Evolutionary conservation across 192 early-diverging fungal species (phyloP), one percentile per base, ranked within the genome.

Genomic region (Coemansia sp.): DNA sequence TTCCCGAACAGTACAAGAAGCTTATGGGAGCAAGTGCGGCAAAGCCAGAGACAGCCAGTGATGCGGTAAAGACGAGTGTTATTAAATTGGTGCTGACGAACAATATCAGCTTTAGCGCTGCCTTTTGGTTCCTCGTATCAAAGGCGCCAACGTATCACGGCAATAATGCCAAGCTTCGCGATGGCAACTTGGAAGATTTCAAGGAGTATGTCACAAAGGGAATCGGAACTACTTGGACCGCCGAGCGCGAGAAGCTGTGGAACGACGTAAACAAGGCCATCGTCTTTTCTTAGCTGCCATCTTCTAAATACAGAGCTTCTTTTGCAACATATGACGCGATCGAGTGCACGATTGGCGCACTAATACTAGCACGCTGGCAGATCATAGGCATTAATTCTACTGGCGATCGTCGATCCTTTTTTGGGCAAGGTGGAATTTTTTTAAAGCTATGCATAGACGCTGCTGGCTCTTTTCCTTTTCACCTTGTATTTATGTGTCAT

Each of bases 31-130:
- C 48, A n/a, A 31, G 23, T n/a, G 50, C 64, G 6, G 36, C 34
- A 8, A 51, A 6, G 14, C 38, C 64, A 0, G 66, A 68, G 4
- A 31, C 14, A 9, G 50, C 58, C 18, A 40, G 59, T 6, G 45
- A 60, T 21, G 35, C 16, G 0, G 35, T 61, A 5, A 71, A 65
- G 26, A 66, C 18, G 11, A 53, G 43, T 1, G 67, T 74, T 0
- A 45, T 61, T 5, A 60, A 74, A 0, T 23, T 79, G 38, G 76
- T 79, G 6, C 53, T 69, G 10, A 65, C 62, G 26, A 63, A 67
- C 16, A 57, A 73, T 6, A 66, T 66, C n/a, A 57, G 63, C 28
- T 69, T 78, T 73, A 71, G 37, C 7, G 66, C 76, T 3, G 76
- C 66, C 35, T 68, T 73, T 57, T 78, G 76, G 76, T 78, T 65